Conservation (phyloP, 257 asterid genomes). For the Avicennia marina region DNA sequence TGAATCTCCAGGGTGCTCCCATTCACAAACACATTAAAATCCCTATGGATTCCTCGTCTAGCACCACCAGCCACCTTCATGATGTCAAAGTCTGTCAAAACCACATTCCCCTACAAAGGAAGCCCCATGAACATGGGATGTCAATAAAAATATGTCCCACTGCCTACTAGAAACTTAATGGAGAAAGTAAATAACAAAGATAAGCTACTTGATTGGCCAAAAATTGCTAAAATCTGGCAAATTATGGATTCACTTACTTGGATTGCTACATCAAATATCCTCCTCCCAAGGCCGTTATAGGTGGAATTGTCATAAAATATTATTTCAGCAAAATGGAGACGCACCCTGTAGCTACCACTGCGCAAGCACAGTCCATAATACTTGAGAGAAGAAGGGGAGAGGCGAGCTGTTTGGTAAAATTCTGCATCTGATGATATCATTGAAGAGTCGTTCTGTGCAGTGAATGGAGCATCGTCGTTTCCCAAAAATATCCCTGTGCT, state of each 20-base stretch:
- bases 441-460: constrained; percentile 25
- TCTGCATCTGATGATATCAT: constrained; percentile 27
- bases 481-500: constrained; percentile 58
- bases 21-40: constrained; percentile 42
- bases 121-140: too few relatives aligned
- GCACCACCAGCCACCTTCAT: constrained; percentile 56
- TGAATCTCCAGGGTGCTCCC: constrained; percentile 81
- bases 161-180: too few relatives aligned
- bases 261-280: constrained; percentile 81
- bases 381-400: constrained; percentile 67
- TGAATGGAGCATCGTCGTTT: not conserved
- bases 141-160: too few relatives aligned
- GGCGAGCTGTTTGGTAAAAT: constrained; percentile 70
- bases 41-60: constrained; percentile 45
- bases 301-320: constrained; percentile 45
- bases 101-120: constrained; percentile 64
- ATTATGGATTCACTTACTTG: constrained; percentile 86
- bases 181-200: too few relatives aligned
- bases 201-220: too few relatives aligned
- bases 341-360: constrained; percentile 77
- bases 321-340: constrained; percentile 89
- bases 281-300: constrained; percentile 66
- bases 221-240: too few relatives aligned
- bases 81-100: constrained; percentile 56
- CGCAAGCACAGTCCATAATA: constrained; percentile 75